Percentiles rank a stretch among this genome's conserved stretches.
Evolutionary conservation across 495 filamentous ascomycete species (phyloP).

Genomic region (Hapsidospora chrysogenum): DNA sequence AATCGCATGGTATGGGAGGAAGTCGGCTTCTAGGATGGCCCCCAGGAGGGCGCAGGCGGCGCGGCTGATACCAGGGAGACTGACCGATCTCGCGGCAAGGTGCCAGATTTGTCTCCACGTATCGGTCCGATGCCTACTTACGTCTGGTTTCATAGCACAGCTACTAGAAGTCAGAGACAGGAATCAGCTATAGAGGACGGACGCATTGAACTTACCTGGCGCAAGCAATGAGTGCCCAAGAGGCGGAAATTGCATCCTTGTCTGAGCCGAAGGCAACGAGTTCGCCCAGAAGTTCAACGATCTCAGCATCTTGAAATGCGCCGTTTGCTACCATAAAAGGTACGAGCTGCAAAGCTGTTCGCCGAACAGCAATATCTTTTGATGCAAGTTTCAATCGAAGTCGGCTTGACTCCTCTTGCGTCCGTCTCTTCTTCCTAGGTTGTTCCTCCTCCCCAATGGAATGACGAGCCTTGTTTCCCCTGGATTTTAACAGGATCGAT

Average conservation of each 20-base stretch:
- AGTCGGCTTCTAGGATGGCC: constrained; percentile 41
- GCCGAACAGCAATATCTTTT: constrained; percentile 32
- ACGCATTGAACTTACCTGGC: constrained; percentile 27
- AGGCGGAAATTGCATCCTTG: constrained; percentile 19
- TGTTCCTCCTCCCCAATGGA: constrained; percentile 18
- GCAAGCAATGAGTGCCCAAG: constrained; percentile 43
- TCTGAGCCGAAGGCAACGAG: constrained; percentile 16
- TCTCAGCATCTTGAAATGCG: constrained; percentile 17
- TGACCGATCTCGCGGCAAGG: constrained; percentile 49
- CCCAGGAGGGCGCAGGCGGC: constrained; percentile 65
- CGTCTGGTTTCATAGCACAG: not conserved
- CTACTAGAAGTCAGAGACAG: constrained; percentile 7
- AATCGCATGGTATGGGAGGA: constrained; percentile 46
- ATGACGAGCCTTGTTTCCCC: constrained; percentile 9
- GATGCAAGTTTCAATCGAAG: constrained; percentile 43
- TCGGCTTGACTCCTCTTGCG: constrained; percentile 39
- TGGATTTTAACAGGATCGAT: constrained; percentile 18
- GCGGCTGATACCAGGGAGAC: constrained; percentile 53
- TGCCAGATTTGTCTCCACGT: constrained; percentile 66
- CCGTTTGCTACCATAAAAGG: constrained; percentile 44
- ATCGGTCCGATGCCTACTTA: constrained; percentile 4
- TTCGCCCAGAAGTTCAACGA: constrained; percentile 18
- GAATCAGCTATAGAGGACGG: not conserved
- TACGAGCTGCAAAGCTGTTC: constrained; percentile 63
- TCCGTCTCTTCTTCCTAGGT: constrained; percentile 46